Evolutionary conservation across 225 moss, liverwort and hornwort genomes (phyloP).

Genomic region (Neckera pumila): DNA sequence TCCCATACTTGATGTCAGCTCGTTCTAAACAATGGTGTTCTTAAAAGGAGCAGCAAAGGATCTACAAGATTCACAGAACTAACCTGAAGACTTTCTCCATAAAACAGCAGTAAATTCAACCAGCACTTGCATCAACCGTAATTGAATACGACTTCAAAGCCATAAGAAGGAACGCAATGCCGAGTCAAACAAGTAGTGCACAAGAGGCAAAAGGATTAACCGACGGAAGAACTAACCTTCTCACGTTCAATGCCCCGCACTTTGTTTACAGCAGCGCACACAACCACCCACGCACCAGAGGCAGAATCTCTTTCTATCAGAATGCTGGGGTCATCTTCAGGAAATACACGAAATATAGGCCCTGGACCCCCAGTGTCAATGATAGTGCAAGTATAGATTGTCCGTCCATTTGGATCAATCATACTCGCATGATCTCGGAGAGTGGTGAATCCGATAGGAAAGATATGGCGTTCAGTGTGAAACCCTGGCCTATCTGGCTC

Average conservation of each 20-base stretch:
- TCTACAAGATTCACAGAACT: not conserved
- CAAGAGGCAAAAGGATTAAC: not conserved
- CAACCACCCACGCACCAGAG: constrained; percentile 70
- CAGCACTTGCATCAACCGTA: not conserved
- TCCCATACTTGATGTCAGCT: constrained; percentile 3
- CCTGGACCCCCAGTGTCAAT: constrained; percentile 56
- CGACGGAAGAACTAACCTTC: constrained; percentile 22
- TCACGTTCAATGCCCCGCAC: constrained; percentile 64
- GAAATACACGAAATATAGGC: constrained; percentile 57
- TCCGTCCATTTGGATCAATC: constrained; percentile 51
- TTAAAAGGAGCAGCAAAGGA: not conserved
- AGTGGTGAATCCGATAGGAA: constrained; percentile 58
- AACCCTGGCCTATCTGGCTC: constrained; percentile 70
- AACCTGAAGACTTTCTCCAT: not conserved
- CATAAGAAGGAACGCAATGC: not conserved
- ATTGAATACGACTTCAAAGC: not conserved
- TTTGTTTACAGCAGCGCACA: constrained; percentile 63
- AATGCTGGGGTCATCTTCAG: constrained; percentile 45
- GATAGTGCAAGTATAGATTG: constrained; percentile 56
- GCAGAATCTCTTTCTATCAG: constrained; percentile 52
- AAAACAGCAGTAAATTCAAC: not conserved
- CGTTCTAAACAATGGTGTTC: not conserved
- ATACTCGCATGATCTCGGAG: constrained; percentile 73
- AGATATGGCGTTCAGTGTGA: constrained; percentile 59
- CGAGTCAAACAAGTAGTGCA: not conserved